Conservation (phyloP, 2,329 filamentous ascomycete species). For the Beauveria bassiana region DNA sequence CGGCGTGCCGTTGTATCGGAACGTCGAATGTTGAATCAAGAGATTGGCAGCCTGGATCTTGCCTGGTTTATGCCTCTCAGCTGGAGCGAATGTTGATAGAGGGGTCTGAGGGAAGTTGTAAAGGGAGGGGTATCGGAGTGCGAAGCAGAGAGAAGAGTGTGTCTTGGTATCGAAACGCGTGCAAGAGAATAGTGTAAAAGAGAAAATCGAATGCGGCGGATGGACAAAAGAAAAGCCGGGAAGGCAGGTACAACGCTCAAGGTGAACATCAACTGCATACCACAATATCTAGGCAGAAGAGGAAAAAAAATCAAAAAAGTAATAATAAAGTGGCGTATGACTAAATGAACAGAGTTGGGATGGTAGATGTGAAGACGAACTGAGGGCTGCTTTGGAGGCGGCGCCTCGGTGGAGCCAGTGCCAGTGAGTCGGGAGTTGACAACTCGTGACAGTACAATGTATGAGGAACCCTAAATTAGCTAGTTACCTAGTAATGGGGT, state of each 20-base stretch:
- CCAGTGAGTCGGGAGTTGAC: too few relatives aligned
- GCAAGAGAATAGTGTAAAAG: not conserved
- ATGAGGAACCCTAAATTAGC: not conserved
- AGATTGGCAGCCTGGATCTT: too few relatives aligned
- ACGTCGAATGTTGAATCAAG: too few relatives aligned
- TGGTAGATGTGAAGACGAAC: not conserved
- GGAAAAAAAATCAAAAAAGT: not conserved
- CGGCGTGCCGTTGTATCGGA: too few relatives aligned
- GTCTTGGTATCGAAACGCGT: not conserved
- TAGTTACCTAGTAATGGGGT: not conserved
- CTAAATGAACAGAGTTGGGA: not conserved
- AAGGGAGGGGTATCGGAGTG: not conserved
- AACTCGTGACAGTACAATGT: too few relatives aligned
- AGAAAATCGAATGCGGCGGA: not conserved
- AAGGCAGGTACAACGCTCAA: not conserved
- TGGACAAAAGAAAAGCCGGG: not conserved
- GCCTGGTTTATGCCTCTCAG: too few relatives aligned
- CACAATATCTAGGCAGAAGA: not conserved
- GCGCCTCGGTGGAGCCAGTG: not conserved
- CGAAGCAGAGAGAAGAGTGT: not conserved
- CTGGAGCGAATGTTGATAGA: too few relatives aligned
- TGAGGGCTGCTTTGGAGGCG: constrained; percentile 1
- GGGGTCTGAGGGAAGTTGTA: too few relatives aligned
- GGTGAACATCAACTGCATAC: not conserved
- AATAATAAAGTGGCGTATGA: not conserved